Evolutionary conservation across 176 grass and related monocot species (phyloP), one percentile per base, ranked within the genome.

Genomic region (Poa pratensis): DNA sequence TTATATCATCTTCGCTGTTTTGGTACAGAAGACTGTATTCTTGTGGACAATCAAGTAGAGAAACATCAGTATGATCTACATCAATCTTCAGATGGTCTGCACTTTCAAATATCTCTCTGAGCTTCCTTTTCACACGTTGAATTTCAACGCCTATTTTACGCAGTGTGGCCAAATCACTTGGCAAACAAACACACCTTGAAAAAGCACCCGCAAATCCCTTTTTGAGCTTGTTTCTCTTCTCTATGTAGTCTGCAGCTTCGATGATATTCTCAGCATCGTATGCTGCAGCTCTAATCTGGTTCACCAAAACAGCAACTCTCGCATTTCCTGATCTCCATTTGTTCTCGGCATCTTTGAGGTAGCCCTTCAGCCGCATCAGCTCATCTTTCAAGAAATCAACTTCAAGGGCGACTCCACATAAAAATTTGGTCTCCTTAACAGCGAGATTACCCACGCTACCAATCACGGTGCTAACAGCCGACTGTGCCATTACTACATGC

Each of bases 211-310:
- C 40, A 4, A 82, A 39, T 9, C 71, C 73, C 19, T 69, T 69
- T 16, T 54, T 88, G 17, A 64, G 5, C 35, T 1, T 48, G 6
- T 35, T 76, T 40, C 65, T 17, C 17, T 12, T 69, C 17, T 39
- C 65, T 8, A 39, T 9, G 65, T 19, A 69, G 0, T 70, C 66
- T 16, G 40, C 50, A 0, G 6, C 51, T 9, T 88, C 86, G 24
- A 83, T 17, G 19, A 88, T 3, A 50, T 88, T 67, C 46, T 88
- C 59, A 2, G 52, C 52, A 6, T 88, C 46, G 23, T 78, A 88
- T 7, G 34, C n/a, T 0, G n/a, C 86, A 53, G 34, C 71, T 32
- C 80, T 55, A 39, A 88, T 14, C 71, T 75, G 34, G 9, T 11
- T 11, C 6, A 88, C 20, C 58, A n/a, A 69, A 0, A 39, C 19